Base-by-base conservation (phyloP, 2,329 filamentous ascomycete genomes). In the Monosporascus sp. region DNA sequence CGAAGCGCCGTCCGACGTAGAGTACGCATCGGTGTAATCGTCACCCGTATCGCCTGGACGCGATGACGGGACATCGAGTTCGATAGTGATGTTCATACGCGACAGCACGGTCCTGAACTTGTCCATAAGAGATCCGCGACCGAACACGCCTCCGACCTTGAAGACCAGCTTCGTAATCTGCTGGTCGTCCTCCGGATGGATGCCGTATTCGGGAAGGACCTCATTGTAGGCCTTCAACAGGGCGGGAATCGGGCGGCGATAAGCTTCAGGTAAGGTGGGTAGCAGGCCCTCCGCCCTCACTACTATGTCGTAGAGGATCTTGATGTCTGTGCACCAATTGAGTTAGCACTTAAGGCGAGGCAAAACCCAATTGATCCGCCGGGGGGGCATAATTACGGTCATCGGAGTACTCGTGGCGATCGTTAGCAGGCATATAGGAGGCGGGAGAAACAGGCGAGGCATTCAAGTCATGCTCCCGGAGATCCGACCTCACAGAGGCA, bases 201-300 rank as follows among this genome's bases (percentile, higher is more conserved):
- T 75, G 51, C 84, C 87, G 73, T 88, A 76, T 59, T 84, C 76
- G 5, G 81, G 82, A n/a, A 96, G 80, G 43, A 92, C 78, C 52
- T 82, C 78, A 65, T 94, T 87, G 67, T 95, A 95, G 31, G 90
- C 89, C 51, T 80, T 79, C 71, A 95, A 95, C 18, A 96, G 79
- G 9, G 90, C 89, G 65, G 85, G 85, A 54, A 87, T 90, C 3
- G 89, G 86, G 22, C 88, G 77, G 52, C 81, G 79, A 61, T 87
- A 81, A 48, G 79, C 78, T 53, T 85, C 80, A 1, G 82, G 75
- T 2, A 82, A 73, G 11, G 70, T 71, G 46, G 80, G 74, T 51
- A 84, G 77, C 31, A 88, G 78, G 41, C 81, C 74, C 71, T 92
- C 84, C 44, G 89, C 91, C 61, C 80, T 78, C 56, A 78, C 75